Percentiles rank a stretch among this genome's conserved stretches.
These are phyloP conservation scores for Clausena lansium DNA, from an alignment of 345 rosid genomes.

Conservation along the genomic window DNA sequence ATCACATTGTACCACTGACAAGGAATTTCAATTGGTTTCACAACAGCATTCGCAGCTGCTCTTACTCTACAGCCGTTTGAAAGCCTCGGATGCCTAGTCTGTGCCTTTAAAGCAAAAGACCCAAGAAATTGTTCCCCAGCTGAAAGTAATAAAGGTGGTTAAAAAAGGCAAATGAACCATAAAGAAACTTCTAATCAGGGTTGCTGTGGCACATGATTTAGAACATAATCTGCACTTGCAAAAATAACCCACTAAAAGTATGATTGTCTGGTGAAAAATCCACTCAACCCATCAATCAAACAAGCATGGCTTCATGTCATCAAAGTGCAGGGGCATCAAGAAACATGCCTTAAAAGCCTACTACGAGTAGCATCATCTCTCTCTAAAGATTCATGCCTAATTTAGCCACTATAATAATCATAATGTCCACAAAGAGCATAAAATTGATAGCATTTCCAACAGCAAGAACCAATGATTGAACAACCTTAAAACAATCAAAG, in stretches of 20 bases:
- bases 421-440: no score
- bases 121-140: slow-evolving; percentile 33
- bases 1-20: slow-evolving; percentile 66
- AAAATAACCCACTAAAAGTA: not conserved
- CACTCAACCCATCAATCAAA: not conserved
- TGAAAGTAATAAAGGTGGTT: slow-evolving; percentile 2
- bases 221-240: not conserved
- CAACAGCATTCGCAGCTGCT: slow-evolving; percentile 33
- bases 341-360: no score
- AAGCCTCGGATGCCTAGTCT: slow-evolving; percentile 18
- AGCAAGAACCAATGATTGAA: not conserved
- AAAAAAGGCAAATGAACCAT: not conserved
- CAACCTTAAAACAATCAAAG: not conserved
- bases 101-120: slow-evolving; percentile 21
- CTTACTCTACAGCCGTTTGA: slow-evolving; percentile 46
- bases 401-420: not conserved
- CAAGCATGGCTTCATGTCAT: not conserved
- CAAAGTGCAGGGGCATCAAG: no score
- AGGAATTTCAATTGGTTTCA: slow-evolving; percentile 48
- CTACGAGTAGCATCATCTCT: no score
- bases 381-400: no score
- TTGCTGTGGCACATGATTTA: not conserved
- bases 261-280: no score
- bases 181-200: not conserved
- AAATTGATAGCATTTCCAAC: not conserved